Conservation (phyloP, 148 eudicot species). For the Oxyria digyna region DNA sequence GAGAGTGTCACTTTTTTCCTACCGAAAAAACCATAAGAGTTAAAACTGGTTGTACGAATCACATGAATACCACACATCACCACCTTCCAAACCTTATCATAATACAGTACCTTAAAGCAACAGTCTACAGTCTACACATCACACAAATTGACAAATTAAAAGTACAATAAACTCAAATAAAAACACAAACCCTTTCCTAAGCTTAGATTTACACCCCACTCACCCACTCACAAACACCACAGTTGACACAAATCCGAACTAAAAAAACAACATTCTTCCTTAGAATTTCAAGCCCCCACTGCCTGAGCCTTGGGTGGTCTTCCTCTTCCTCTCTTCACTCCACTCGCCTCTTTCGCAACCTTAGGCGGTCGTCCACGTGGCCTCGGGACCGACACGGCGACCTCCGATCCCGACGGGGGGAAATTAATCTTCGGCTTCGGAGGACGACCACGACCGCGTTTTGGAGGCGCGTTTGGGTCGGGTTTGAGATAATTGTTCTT, state of each 20-base stretch:
- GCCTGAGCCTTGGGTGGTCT: constrained; percentile 34
- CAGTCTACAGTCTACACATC: background rate
- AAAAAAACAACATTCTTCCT: background rate
- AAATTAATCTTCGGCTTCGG: constrained; percentile 24
- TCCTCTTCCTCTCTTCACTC: constrained; percentile 16
- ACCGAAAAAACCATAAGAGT: background rate
- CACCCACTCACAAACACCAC: background rate
- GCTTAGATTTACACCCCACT: background rate
- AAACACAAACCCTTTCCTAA: background rate
- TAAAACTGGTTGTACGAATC: background rate
- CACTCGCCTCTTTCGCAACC: background rate
- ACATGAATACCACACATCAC: background rate
- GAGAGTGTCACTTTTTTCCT: too few species aligned
- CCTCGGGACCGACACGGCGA: background rate
- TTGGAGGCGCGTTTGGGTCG: constrained; percentile 22
- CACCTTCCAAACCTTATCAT: background rate
- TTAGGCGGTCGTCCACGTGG: constrained; percentile 6
- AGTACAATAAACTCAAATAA: background rate
- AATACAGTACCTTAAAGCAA: background rate
- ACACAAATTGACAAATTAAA: background rate
- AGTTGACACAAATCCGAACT: background rate
- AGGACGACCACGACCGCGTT: constrained; percentile 35
- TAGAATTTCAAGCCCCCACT: constrained; percentile 12
- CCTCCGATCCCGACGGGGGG: background rate
- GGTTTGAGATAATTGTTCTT: constrained; percentile 36